Evolutionary conservation across 176 grass and related monocot species (phyloP).

Genomic region (Oryza nivara): DNA sequence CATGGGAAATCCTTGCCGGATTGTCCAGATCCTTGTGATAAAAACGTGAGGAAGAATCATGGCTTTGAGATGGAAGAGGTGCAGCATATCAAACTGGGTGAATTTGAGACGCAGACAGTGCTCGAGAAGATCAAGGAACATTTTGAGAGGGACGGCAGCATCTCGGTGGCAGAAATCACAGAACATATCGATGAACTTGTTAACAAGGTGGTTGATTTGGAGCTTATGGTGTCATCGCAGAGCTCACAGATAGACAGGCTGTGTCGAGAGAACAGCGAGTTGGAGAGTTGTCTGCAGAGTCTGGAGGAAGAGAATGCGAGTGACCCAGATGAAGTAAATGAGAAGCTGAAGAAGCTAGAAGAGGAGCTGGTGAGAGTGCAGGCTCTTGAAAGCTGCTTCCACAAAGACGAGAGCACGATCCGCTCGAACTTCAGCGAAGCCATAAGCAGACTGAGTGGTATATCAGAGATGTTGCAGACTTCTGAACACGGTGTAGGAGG

Average conservation of each 20-base stretch:
- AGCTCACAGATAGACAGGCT: conserved; percentile 77
- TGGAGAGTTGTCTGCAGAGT: conserved; percentile 57
- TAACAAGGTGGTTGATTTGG: conserved; percentile 73
- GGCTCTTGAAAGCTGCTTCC: conserved; percentile 64
- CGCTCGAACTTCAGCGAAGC: conserved; percentile 65
- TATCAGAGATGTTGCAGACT: conserved; percentile 70
- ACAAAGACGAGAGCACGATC: conserved; percentile 63
- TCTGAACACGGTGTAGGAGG: conserved; percentile 13
- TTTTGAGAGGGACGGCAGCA: conserved; percentile 64
- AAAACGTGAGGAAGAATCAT: conserved; percentile 36
- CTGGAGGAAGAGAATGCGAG: conserved; percentile 63
- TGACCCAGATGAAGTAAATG: conserved; percentile 48
- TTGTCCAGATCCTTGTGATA: conserved; percentile 24
- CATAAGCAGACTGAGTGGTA: conserved; percentile 51
- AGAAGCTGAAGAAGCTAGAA: conserved; percentile 66
- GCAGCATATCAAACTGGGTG: conserved; percentile 50
- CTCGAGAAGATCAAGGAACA: conserved; percentile 75
- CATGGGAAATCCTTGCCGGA: conserved; percentile 45
- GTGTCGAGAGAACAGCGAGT: conserved; percentile 56
- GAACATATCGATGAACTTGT: conserved; percentile 88
- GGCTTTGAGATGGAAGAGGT: conserved; percentile 35
- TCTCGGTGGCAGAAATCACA: conserved; percentile 69
- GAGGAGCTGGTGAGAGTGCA: conserved; percentile 64
- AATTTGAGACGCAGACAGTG: conserved; percentile 55
- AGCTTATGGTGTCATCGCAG: conserved; percentile 89